Percentiles rank a stretch among this genome's conserved stretches.
Evolutionary conservation across 2,329 filamentous ascomycete genomes (phyloP).

Genomic region (Bipolaris zeicola): DNA sequence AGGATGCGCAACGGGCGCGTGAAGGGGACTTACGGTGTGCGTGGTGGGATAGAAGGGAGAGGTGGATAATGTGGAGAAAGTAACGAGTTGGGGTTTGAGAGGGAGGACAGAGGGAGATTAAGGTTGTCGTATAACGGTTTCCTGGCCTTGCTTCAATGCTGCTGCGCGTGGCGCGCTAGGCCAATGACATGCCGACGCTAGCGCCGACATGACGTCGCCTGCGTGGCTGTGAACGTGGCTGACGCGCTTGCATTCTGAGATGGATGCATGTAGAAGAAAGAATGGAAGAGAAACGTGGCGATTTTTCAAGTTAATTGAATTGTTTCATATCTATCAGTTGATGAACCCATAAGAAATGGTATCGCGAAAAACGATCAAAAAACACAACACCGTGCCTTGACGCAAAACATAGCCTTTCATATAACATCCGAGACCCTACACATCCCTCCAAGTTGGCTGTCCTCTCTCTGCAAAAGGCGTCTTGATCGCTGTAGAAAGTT

Average conservation of each 20-base stretch:
- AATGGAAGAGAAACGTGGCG: background rate
- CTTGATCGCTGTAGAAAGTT: slow-evolving; percentile 54
- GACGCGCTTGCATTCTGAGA: background rate
- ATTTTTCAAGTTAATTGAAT: background rate
- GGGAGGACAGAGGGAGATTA: slow-evolving; percentile 14
- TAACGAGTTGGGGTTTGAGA: background rate
- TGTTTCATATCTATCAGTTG: background rate
- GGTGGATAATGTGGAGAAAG: background rate
- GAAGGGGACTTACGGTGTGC: background rate
- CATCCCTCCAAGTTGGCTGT: slow-evolving; percentile 48
- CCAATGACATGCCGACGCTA: slow-evolving; percentile 21
- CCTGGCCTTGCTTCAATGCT: slow-evolving; percentile 26
- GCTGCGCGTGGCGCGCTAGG: slow-evolving; percentile 20
- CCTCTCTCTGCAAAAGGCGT: slow-evolving; percentile 52
- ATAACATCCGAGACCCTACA: slow-evolving; percentile 17
- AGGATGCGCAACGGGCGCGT: background rate
- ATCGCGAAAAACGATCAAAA: slow-evolving; percentile 4
- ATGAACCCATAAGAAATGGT: slow-evolving; percentile 6
- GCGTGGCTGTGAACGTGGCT: slow-evolving; percentile 26
- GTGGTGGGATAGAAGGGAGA: background rate
- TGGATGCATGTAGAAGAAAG: background rate
- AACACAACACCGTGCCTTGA: slow-evolving; percentile 5
- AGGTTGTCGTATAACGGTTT: slow-evolving; percentile 12
- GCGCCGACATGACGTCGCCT: slow-evolving; percentile 29
- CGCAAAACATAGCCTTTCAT: background rate